Conservation (phyloP, 2,329 filamentous ascomycete species). For the Penicillium sp. region DNA sequence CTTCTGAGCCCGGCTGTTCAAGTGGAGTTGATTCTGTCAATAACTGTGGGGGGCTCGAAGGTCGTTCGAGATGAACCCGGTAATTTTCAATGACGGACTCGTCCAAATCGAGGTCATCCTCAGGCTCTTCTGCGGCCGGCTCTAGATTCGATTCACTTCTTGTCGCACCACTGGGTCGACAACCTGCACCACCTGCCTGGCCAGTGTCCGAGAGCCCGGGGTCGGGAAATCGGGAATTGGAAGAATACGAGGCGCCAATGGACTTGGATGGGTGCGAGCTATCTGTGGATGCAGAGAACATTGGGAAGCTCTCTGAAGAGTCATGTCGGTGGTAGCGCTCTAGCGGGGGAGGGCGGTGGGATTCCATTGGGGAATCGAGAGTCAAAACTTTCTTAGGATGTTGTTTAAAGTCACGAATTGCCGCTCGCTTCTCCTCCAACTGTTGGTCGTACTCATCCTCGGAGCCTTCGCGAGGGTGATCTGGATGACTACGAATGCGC, state of each 20-base stretch:
- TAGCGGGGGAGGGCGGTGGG: conserved; percentile 28
- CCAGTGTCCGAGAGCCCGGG: conserved; percentile 15
- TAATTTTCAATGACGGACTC: conserved; percentile 23
- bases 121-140: conserved; percentile 19
- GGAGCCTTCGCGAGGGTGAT: conserved; percentile 26
- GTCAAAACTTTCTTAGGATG: conserved; percentile 49
- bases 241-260: conserved; percentile 49
- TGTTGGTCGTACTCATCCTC: conserved; percentile 39
- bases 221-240: conserved; percentile 27
- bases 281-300: conserved; percentile 60
- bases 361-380: conserved; percentile 41
- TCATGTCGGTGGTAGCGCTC: conserved; percentile 48
- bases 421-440: conserved; percentile 41
- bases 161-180: background rate
- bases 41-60: conserved; percentile 36
- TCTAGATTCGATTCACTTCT: conserved; percentile 19
- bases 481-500: conserved; percentile 28
- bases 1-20: conserved; percentile 11
- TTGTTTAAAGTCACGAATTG: conserved; percentile 47
- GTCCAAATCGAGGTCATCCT: conserved; percentile 24
- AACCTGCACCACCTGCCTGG: conserved; percentile 12
- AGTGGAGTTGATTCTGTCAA: conserved; percentile 35
- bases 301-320: conserved; percentile 59
- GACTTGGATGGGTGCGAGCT: conserved; percentile 53
- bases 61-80: conserved; percentile 44